Conservation (phyloP, 176 grass and related monocot genomes). For the Tillandsia leiboldiana region DNA sequence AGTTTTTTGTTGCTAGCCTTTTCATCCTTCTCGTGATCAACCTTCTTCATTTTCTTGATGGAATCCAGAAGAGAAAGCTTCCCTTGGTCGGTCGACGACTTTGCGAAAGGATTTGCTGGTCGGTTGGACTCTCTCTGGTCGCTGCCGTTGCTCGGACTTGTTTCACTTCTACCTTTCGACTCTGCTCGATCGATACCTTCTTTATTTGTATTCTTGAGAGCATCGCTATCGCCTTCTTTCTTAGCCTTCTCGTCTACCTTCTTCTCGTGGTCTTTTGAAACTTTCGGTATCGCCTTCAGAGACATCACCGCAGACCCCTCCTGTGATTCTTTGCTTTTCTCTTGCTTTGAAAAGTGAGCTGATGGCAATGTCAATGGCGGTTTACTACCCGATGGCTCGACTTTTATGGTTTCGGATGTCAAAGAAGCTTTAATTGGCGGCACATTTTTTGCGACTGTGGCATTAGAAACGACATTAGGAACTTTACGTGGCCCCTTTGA, state of each 20-base stretch:
- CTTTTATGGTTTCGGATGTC: slow-evolving; percentile 15
- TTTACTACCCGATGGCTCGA: slow-evolving; percentile 15
- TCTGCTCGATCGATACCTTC: slow-evolving; percentile 4
- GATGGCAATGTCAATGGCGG: slow-evolving; percentile 11
- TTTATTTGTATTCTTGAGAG: background rate
- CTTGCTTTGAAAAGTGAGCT: slow-evolving; percentile 6
- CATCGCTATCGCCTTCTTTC: slow-evolving; percentile 11
- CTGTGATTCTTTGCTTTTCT: slow-evolving; percentile 3
- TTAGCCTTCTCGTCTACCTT: slow-evolving; percentile 17
- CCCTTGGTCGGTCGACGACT: slow-evolving; percentile 34
- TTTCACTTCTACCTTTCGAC: background rate
- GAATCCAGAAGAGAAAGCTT: slow-evolving; percentile 51
- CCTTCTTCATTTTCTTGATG: slow-evolving; percentile 55
- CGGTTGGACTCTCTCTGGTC: slow-evolving; percentile 15
- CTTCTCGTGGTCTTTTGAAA: slow-evolving; percentile 19
- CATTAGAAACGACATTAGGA: background rate
- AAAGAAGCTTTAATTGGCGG: slow-evolving; percentile 7
- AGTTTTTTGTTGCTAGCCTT: slow-evolving; percentile 30
- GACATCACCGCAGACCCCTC: slow-evolving; percentile 3
- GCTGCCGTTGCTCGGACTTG: background rate
- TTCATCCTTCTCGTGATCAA: slow-evolving; percentile 29
- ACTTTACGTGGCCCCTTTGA: slow-evolving; percentile 11
- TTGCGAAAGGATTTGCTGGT: slow-evolving; percentile 57
- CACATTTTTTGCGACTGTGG: background rate
- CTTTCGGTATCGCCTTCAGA: slow-evolving; percentile 16